A percentile compares a stretch with the other conserved stretches of the same genome.
Conservation (phyloP, 805 yeast genomes). For the Sugiyamaella boreocaroliniensis region DNA sequence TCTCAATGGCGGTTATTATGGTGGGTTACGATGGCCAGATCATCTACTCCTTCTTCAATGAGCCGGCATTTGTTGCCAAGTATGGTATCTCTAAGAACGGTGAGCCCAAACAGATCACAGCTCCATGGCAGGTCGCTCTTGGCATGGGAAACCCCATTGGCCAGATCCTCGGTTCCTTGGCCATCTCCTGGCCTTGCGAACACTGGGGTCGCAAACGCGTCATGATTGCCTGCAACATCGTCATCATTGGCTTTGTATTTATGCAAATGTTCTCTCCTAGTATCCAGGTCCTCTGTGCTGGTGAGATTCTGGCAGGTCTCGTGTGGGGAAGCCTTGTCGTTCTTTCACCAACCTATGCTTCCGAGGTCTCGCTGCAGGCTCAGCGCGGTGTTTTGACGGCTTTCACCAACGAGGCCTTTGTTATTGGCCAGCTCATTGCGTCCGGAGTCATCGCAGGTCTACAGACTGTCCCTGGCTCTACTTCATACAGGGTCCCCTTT, state of each 20-base stretch:
- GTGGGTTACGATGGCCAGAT: slow-evolving; percentile 44
- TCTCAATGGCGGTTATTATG: slow-evolving; percentile 42
- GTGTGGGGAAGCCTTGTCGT: slow-evolving; percentile 54
- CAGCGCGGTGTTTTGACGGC: slow-evolving; percentile 48
- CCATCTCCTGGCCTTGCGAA: slow-evolving; percentile 42
- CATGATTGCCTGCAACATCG: slow-evolving; percentile 32
- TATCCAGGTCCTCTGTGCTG: slow-evolving; percentile 34
- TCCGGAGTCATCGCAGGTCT: slow-evolving; percentile 46
- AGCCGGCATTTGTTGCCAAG: slow-evolving; percentile 39
- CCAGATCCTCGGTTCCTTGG: slow-evolving; percentile 41
- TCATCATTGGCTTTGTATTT: slow-evolving; percentile 39
- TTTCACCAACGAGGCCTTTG: slow-evolving; percentile 49
- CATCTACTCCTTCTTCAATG: slow-evolving; percentile 39
- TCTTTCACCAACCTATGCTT: slow-evolving; percentile 48
- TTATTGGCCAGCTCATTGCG: slow-evolving; percentile 51
- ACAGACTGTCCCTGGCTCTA: slow-evolving; percentile 22
- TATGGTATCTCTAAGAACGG: slow-evolving; percentile 34
- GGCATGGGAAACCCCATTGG: slow-evolving; percentile 34
- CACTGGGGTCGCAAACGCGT: slow-evolving; percentile 42
- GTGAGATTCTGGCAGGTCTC: slow-evolving; percentile 36
- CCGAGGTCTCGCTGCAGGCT: slow-evolving; percentile 49
- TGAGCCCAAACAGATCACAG: slow-evolving; percentile 17
- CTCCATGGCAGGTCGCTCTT: slow-evolving; percentile 27
- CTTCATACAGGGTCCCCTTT: slow-evolving; percentile 49
- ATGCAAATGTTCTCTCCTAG: slow-evolving; percentile 45